Evolutionary conservation across 1,284 basidiomycete species (phyloP).

Genomic region (Tremellales sp.): DNA sequence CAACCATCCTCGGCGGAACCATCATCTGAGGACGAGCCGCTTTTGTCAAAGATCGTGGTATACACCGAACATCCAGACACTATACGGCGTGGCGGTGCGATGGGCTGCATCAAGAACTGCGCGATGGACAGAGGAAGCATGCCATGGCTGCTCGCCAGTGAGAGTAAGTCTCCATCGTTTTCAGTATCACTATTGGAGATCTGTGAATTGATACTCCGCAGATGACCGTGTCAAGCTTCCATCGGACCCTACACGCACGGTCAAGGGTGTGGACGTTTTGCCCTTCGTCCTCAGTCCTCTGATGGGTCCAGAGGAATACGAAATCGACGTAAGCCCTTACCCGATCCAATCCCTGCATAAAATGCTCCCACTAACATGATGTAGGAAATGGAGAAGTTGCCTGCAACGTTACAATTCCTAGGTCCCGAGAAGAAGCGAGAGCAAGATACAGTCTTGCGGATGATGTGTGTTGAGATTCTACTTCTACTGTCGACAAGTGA

Average conservation of each 20-base stretch:
- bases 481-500: constrained; percentile 76
- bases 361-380: constrained; percentile 4
- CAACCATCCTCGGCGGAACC: constrained; percentile 25
- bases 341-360: neutral
- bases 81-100: constrained; percentile 79
- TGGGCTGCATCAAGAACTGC: constrained; percentile 69
- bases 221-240: constrained; percentile 46
- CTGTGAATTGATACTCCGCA: constrained; percentile 5
- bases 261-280: constrained; percentile 75
- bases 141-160: constrained; percentile 44
- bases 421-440: constrained; percentile 81
- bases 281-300: constrained; percentile 83
- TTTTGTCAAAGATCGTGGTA: constrained; percentile 70
- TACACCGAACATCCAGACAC: constrained; percentile 85
- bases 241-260: constrained; percentile 47
- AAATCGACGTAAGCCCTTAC: constrained; percentile 67
- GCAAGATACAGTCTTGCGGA: constrained; percentile 68
- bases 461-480: constrained; percentile 84
- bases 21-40: constrained; percentile 59
- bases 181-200: neutral
- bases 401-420: constrained; percentile 79
- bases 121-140: constrained; percentile 45
- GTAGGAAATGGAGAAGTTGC: constrained; percentile 85
- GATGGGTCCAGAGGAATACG: constrained; percentile 90
- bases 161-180: constrained; percentile 21